These are phyloP conservation scores for Cicer pinnatifidum DNA, from an alignment of 306 rosid species.

Conservation along the genomic window DNA sequence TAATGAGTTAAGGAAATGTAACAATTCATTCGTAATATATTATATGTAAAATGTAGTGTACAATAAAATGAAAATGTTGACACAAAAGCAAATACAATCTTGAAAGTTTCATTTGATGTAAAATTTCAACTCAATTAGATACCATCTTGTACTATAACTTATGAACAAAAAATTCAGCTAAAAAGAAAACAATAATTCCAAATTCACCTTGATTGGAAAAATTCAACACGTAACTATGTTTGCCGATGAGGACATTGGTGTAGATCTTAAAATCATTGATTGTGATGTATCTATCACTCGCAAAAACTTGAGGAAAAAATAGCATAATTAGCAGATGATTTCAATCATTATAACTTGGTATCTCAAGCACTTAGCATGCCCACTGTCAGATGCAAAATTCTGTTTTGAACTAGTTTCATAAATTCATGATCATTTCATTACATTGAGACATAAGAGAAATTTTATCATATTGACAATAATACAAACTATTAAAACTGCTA, in stretches of 20 bases:
- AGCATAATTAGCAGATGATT: constrained; percentile 18
- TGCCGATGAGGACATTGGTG: background rate
- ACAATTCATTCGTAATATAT: constrained; percentile 29
- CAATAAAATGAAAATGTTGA: constrained; percentile 28
- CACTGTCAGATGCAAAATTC: constrained; percentile 12
- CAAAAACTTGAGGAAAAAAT: background rate
- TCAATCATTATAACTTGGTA: background rate
- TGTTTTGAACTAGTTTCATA: constrained; percentile 11
- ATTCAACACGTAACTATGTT: background rate
- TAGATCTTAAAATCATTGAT: constrained; percentile 5
- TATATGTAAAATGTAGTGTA: constrained; percentile 20
- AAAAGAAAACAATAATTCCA: constrained; percentile 29
- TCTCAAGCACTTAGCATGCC: constrained; percentile 22
- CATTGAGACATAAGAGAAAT: constrained; percentile 25
- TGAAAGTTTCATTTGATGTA: constrained; percentile 35
- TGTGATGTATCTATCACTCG: constrained; percentile 1
- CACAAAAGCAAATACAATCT: constrained; percentile 17
- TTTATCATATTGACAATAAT: constrained; percentile 6
- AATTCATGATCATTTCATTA: background rate
- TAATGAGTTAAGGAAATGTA: constrained; percentile 53
- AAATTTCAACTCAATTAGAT: constrained; percentile 12
- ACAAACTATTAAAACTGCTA: background rate
- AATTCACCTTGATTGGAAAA: background rate
- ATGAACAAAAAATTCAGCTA: constrained; percentile 8
- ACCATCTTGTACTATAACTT: constrained; percentile 4